Base-by-base conservation (phyloP, 2,329 filamentous ascomycete genomes). In the Sporothrix schenckii region DNA sequence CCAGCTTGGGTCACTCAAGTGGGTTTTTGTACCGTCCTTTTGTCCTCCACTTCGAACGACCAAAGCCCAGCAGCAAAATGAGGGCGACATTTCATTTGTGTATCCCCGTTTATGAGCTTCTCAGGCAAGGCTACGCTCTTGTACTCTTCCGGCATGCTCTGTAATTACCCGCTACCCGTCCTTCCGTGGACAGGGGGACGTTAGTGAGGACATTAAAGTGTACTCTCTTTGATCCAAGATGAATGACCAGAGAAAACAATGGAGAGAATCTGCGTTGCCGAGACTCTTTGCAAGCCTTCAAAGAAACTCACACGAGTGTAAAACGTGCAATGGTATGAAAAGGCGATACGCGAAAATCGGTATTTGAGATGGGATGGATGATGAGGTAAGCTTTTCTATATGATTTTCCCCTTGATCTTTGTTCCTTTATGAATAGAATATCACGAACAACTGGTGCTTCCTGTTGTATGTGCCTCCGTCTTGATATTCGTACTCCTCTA, bases 61-160 rank as follows among this genome's bases (percentile, higher is more conserved):
- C 34, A 34, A 16, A 24, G 21, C 34, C 63, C 30, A 14, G 6
- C 21, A 21, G 30, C 30, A 24, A 24, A 7, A 30, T 30, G 53
- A 34, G 7, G 34, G 5, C 34, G 6, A 34, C 7, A 9, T 58
- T 60, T 63, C 68, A 53, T 69, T 30, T 63, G 68, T n/a, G 44
- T 10, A 41, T 52, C 44, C 67, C 56, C 13, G 67, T 69, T 52
- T 69, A 24, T 53, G 44, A 49, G 67, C 67, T 16, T 69, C 24
- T 11, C 4, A 27, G 13, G 47, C 68, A 69, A 69, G 56, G 56
- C 54, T 7, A 34, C 34, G 34, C 34, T 7, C 34, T 34, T 63
- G 49, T 30, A 53, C 54, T n/a, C 30, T 47, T 69, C 47, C 47
- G 44, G 30, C 56, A 14, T 13, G 21, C 27, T 53, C 21, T 47